Conservation (phyloP, 139 green algal species). For the Chlamydomonas incerta region DNA sequence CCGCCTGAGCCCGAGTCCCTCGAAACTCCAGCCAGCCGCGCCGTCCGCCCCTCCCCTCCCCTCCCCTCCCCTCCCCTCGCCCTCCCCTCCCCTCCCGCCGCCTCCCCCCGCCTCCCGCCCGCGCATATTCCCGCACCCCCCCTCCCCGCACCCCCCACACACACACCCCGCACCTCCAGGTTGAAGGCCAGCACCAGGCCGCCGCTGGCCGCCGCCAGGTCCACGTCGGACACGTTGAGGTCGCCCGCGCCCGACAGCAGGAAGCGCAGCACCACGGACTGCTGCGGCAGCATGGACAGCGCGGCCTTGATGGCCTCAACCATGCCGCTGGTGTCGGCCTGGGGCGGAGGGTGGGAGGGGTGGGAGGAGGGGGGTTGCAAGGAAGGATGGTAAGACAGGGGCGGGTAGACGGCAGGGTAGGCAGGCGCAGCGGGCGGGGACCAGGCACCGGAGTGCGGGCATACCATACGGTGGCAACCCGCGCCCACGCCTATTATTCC, state of each 20-base stretch:
- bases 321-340: slow-evolving; percentile 88
- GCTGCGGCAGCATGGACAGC: slow-evolving; percentile 88
- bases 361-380: neutral
- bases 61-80: neutral
- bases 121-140: neutral
- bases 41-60: too few relatives aligned
- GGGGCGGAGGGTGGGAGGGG: neutral
- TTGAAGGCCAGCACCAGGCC: slow-evolving; percentile 87
- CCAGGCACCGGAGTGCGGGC: too few relatives aligned
- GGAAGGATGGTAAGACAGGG: too few relatives aligned
- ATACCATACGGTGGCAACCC: too few relatives aligned
- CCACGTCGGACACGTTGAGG: slow-evolving; percentile 88
- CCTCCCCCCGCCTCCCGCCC: neutral
- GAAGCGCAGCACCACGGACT: slow-evolving; percentile 91
- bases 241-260: slow-evolving; percentile 86
- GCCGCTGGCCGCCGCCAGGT: slow-evolving; percentile 86
- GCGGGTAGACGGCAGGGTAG: too few relatives aligned
- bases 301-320: slow-evolving; percentile 93
- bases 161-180: slow-evolving; percentile 43
- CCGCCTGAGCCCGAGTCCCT: too few relatives aligned
- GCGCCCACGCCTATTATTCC: too few relatives aligned
- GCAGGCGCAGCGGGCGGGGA: too few relatives aligned
- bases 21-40: too few relatives aligned
- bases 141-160: neutral
- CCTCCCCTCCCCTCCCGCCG: neutral